Conservation (phyloP, 129 eudicot genomes). For the Escallonia rubra region DNA sequence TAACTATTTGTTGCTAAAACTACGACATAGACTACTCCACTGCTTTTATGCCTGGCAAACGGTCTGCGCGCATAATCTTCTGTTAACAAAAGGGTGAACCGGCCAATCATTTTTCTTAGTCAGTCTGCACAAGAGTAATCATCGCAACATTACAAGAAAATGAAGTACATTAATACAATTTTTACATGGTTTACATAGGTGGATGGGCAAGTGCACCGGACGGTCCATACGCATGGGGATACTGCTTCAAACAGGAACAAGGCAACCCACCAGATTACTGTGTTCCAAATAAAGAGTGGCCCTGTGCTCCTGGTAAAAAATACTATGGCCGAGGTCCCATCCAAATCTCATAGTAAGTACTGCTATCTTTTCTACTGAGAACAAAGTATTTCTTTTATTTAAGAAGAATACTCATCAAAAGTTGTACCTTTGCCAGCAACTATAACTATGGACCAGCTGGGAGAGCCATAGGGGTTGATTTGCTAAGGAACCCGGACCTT, state of each 20-base stretch:
- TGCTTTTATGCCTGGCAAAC: no score
- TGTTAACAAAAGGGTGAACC: no score
- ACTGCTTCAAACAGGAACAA: conserved; percentile 19
- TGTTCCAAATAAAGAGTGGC: conserved; percentile 10
- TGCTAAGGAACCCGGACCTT: conserved; percentile 21
- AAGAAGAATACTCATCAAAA: no score
- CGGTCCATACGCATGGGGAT: conserved; percentile 31
- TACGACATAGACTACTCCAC: no score
- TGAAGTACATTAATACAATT: no score
- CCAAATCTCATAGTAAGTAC: conserved; percentile 30
- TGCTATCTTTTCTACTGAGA: neutral
- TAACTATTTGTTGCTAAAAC: no score
- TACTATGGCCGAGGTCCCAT: conserved; percentile 33
- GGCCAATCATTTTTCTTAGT: no score
- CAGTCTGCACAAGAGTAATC: no score
- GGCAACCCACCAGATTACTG: conserved; percentile 17
- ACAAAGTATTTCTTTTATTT: no score
- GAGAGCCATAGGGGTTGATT: conserved; percentile 1
- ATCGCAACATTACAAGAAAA: no score
- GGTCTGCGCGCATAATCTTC: no score
- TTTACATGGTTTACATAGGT: neutral
- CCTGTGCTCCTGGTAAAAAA: conserved; percentile 24
- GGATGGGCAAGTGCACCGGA: conserved; percentile 27
- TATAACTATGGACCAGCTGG: conserved; percentile 33
- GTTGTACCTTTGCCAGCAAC: conserved; percentile 10